Evolutionary conservation across 2,329 filamentous ascomycete genomes (phyloP), one percentile per base, ranked within the genome.

Genomic region (Thermomyces lanuginosus): DNA sequence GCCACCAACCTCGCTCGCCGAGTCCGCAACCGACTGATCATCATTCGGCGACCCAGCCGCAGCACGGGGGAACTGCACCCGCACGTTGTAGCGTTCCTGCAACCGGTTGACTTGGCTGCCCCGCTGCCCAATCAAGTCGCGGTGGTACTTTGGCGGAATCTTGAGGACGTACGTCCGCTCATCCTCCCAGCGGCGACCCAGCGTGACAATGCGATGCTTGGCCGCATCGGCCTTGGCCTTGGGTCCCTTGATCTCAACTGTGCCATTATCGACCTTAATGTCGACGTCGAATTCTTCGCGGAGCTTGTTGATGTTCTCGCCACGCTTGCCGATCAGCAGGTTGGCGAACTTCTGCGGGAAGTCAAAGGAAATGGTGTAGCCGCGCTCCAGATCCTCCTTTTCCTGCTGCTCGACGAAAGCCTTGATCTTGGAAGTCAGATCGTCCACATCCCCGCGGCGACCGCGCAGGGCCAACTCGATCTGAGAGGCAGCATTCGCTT

Each of bases 261-360:
- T 84, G 39, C 89, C 89, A 43, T 93, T 81, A 39, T 91, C 75
- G 20, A 95, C 76, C 55, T 93, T 83, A 36, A 98, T 76, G 32
- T 76, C 71, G 24, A 78, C 72, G 44, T 77, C 73, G 32, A 73
- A 73, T 43, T 76, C 72, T 21, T 77, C 72, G 16, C 72, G 67
- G 23, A 76, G 56, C 41, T 72, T 71, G 46, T 71, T 72, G 49
- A 77, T 75, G 48, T 76, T 76, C 42, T 74, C 69, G 27, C 72
- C 72, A 20, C 64, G 63, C 44, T 67, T 68, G 32, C 72, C 72
- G 34, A 78, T 76, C 13, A 78, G 67, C 48, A 92, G 77, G 52
- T 92, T 92, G 36, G 84, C 83, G 46, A 73, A 91, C 56, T 92
- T 91, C 49, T 92, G 80, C 5, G 86, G 86, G 60, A 92, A 98